Evolutionary conservation across 352 stramenopile species (phyloP), one percentile per base, ranked within the genome.

Genomic region (Phytophthora kernoviae): DNA sequence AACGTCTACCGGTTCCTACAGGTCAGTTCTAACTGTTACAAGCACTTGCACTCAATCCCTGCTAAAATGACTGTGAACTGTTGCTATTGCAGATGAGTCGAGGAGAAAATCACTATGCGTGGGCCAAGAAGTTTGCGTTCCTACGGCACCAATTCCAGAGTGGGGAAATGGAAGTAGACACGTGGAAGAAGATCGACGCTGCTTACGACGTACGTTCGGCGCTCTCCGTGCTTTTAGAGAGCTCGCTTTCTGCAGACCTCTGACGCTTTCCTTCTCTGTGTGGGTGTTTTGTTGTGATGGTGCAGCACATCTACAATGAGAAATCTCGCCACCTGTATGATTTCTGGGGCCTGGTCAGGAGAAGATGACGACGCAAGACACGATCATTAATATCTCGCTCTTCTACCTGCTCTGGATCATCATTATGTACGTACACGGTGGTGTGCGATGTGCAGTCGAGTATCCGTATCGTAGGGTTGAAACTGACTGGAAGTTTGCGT

Each of bases 381-480:
- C 77, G 55, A 65, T 75, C 39, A 65, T 74, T 49, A 88, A 89
- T 56, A 67, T 87, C 48, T 75, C 58, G 30, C 68, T 91, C 43
- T 91, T 88, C 48, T 91, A 89, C 58, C 22, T 87, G 12, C 62
- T 89, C 9, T 91, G 81, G 81, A 52, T 66, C 5, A 60, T 39
- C 37, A 87, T 88, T 46, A 78, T 91, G 79, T 91, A 74, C 55
- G 75, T 70, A 14, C 6, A 61, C 24, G 45, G 36, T n/a, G 18
- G 8, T 45, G 26, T 26, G 37, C 7, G n/a, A 58, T 51, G 40
- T 51, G 27, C 26, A 43, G 22, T 36, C 49, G 52, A 44, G 14
- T 5, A 42, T 42, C 30, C 22, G 24, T 40, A 46, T 54, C 9
- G 42, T 49, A 17, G 42, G 6, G 24, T 30, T 30, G 24, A 30